A percentile compares a stretch with the other conserved stretches of the same genome.
Evolutionary conservation across 306 rosid genomes (phyloP).

Genomic region (Cucurbita pepo): DNA sequence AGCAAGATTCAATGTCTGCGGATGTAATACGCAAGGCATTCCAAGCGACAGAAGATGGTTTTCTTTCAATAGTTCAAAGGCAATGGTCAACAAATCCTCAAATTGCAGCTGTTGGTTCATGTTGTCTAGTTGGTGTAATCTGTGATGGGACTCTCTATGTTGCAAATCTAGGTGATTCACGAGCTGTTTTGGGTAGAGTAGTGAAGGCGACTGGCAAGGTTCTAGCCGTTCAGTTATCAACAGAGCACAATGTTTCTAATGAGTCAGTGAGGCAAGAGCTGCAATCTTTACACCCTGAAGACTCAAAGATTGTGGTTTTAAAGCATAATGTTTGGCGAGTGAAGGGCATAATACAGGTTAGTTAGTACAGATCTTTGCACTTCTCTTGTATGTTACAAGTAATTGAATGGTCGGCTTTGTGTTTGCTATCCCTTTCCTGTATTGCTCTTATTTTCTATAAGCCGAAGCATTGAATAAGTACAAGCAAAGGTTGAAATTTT

Average conservation of each 20-base stretch:
- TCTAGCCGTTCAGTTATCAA: constrained; percentile 52
- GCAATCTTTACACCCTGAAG: constrained; percentile 77
- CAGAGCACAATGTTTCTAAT: constrained; percentile 63
- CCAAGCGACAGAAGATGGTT: constrained; percentile 88
- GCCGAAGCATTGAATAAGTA: neutral
- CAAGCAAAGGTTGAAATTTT: neutral
- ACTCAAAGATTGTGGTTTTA: constrained; percentile 61
- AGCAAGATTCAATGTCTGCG: constrained; percentile 60
- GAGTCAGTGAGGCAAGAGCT: constrained; percentile 76
- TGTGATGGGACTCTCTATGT: constrained; percentile 54
- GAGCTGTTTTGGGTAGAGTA: constrained; percentile 78
- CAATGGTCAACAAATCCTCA: constrained; percentile 62
- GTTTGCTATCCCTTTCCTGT: neutral
- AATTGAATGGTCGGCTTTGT: neutral
- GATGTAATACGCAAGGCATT: constrained; percentile 81
- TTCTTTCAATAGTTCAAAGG: constrained; percentile 47
- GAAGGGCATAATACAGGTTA: constrained; percentile 75
- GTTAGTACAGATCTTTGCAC: neutral
- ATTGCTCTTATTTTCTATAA: neutral
- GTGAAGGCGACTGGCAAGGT: constrained; percentile 73
- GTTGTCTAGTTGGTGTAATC: constrained; percentile 77
- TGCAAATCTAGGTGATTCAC: constrained; percentile 82
- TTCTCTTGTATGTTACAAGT: neutral
- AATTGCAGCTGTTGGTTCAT: constrained; percentile 89
- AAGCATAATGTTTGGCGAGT: constrained; percentile 94